Evolutionary conservation across 2,329 filamentous ascomycete species (phyloP), one percentile per base, ranked within the genome.

Genomic region (Rutstroemia sp.): DNA sequence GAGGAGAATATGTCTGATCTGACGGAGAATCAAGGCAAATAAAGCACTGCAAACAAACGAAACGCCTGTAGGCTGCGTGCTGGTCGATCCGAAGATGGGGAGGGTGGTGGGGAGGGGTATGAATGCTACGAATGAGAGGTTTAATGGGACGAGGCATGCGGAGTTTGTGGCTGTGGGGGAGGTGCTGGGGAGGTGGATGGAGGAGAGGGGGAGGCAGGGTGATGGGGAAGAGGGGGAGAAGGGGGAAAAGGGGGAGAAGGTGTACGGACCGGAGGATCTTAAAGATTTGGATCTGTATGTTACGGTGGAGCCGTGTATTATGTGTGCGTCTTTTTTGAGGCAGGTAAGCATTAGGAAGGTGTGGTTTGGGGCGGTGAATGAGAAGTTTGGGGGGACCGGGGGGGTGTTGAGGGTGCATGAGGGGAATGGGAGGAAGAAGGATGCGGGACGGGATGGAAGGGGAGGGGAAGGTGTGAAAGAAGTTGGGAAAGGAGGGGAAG

Each of bases 261-360:
- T 37, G 19, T 64, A 65, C 30, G 51, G 49, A 53, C 79, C 82
- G 37, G 79, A 78, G 12, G 81, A 92, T 60, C 77, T 97, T 63
- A 77, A 76, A 41, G 82, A 92, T 61, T 80, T 79, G 64, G 84
- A 87, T 67, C 82, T 99, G 51, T 99, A 99, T 72, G 94, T 99
- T 49, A 99, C 94, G 0, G 92, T 99, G 54, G 95, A 99, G 73
- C 94, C 94, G 4, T 99, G 94, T 71, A 90, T 99, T 74, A 99
- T 99, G 94, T 99, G 94, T 70, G 94, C 94, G 12, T 95, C 91
- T 6, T 83, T 95, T 53, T 79, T 99, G 51, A 84, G 91, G 51
- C 95, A 99, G 72, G 86, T 95, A 62, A 82, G 84, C 14, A 91
- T 99, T 71, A 83, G 87, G 60, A 87, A 87, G 63, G 94, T 99